phyloP scores from a whole-genome alignment of 2,329 filamentous ascomycete species.

The Ophioceras dolichostomum region DNA sequence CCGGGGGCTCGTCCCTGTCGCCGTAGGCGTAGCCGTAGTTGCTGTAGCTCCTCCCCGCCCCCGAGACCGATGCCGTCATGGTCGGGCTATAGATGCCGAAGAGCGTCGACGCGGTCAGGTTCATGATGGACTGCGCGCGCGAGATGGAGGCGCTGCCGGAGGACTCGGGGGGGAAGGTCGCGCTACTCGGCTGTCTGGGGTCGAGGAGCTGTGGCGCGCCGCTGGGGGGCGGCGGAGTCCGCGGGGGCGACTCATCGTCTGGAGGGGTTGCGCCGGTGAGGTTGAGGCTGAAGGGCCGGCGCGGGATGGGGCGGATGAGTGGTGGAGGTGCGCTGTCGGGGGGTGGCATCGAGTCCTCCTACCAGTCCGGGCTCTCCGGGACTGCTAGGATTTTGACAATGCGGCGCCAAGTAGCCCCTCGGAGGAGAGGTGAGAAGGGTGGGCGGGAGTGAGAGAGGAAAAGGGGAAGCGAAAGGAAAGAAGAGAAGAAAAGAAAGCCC shows the following conservation, averaged over 20 bases:
- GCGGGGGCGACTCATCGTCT: slow-evolving; percentile 19
- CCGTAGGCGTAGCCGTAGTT: slow-evolving; percentile 9
- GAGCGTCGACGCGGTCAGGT: slow-evolving; percentile 80
- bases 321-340: slow-evolving; percentile 13
- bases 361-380: too few relatives aligned
- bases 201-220: slow-evolving; percentile 12
- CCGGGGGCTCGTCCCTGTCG: slow-evolving; percentile 35
- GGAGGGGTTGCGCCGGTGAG: slow-evolving; percentile 33
- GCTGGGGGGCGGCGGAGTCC: slow-evolving; percentile 17
- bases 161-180: slow-evolving; percentile 6
- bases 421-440: not conserved
- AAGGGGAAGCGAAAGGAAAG: too few relatives aligned
- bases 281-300: slow-evolving; percentile 56
- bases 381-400: too few relatives aligned
- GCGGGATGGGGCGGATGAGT: slow-evolving; percentile 57
- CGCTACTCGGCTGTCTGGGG: slow-evolving; percentile 9
- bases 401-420: too few relatives aligned
- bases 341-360: slow-evolving; percentile 3
- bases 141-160: slow-evolving; percentile 29
- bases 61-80: slow-evolving; percentile 15
- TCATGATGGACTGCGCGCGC: slow-evolving; percentile 67
- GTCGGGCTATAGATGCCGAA: slow-evolving; percentile 79
- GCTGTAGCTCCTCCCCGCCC: not conserved
- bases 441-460: too few relatives aligned
- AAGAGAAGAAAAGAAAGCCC: too few relatives aligned